Evolutionary conservation across 805 yeast genomes (phyloP), one percentile per base, ranked within the genome.

Genomic region (Grigorovia transvaalensis): DNA sequence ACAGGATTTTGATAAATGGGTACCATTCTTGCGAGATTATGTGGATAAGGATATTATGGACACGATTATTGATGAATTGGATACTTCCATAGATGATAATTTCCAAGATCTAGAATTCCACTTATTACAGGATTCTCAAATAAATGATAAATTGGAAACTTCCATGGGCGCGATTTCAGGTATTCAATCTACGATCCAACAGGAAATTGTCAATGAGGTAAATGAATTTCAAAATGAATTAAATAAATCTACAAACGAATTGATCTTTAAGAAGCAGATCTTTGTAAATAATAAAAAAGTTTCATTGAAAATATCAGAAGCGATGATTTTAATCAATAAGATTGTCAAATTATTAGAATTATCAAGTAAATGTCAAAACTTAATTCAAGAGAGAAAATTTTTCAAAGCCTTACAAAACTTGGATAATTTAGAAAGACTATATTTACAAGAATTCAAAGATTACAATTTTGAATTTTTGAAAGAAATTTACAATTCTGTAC

Each of bases 351-450:
- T 90, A 9, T 74, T 91, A 51, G 96, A 90, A 61, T 77, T 85
- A 58, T 85, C 95, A 15, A 90, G 89, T 68, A 85, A 82, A 60
- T 86, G 89, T 48, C 88, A 88, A 63, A 90, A 86, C 43, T 72
- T 90, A 62, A 84, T 88, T 54, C 78, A 81, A 50, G 81, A 80
- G 53, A 81, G 81, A 59, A 82, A 83, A 58, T 87, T 86, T 59
- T 90, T 88, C 65, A 85, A 85, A 54, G 97, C 97, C 0, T 77
- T 93, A 59, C 88, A 88, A 65, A 79, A 85, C 57, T 71, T 89
- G 49, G 90, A 88, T 54, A 88, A 83, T 60, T 72, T 91, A 55
- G 81, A 82, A 44, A 78, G 77, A 52, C 73, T 84, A 44, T 87
- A 84, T 57, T 70, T 84, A 46, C 85, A 84, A 54, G 85, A 81